A percentile compares a stretch with the other conserved stretches of the same genome.
Conservation (phyloP, 768 basidiomycete genomes). For the Tulasnella sp. region DNA sequence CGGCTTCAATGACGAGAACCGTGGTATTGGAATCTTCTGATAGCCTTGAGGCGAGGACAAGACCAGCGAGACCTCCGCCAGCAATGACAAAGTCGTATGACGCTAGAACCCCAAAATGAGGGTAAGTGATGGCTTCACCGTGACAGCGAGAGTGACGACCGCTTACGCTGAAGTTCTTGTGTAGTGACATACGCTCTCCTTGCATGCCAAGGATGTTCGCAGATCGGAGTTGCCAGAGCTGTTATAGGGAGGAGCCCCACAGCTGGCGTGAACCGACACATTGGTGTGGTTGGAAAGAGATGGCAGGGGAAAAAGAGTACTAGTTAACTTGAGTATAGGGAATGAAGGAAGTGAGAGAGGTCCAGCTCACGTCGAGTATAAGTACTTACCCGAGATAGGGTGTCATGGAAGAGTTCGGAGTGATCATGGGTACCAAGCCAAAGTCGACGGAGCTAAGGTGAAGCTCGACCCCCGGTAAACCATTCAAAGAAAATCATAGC, state of each 20-base stretch:
- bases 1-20: slow-evolving; percentile 21
- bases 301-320: neutral
- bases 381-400: neutral
- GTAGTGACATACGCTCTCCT: neutral
- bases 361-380: neutral
- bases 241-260: neutral
- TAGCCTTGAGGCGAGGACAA: slow-evolving; percentile 20
- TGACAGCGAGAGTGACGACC: neutral
- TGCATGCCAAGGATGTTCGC: neutral
- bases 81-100: slow-evolving; percentile 19
- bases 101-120: neutral
- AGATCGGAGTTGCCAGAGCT: neutral
- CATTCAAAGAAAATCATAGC: neutral
- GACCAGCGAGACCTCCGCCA: slow-evolving; percentile 21
- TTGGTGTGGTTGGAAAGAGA: neutral
- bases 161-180: neutral
- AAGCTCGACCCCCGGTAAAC: neutral
- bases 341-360: neutral
- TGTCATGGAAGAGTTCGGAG: neutral
- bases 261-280: neutral
- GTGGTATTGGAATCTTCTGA: slow-evolving; percentile 16
- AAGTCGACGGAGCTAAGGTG: neutral
- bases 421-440: neutral
- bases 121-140: neutral
- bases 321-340: neutral